A percentile compares a stretch with the other conserved stretches of the same genome.
phyloP scores from a whole-genome alignment of 306 rosid species.

The Vigna mungo region DNA sequence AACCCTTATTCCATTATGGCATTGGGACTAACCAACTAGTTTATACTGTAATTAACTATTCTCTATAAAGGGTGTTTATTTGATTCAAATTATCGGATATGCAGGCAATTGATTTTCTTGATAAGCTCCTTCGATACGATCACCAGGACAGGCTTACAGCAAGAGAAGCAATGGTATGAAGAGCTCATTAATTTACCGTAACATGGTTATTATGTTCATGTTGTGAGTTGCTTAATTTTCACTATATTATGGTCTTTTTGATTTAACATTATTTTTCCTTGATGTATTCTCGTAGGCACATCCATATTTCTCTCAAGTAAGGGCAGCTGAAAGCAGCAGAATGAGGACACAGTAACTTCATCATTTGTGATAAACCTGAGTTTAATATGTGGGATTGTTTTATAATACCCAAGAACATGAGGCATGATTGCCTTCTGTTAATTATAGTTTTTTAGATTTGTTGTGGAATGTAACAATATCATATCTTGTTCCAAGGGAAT shows the following conservation, averaged over 20 bases:
- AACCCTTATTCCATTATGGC: conserved; percentile 26
- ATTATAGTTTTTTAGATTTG: conserved; percentile 39
- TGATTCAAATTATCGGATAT: conserved; percentile 28
- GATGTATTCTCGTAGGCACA: conserved; percentile 65
- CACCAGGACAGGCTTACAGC: conserved; percentile 98
- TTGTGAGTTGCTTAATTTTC: neutral
- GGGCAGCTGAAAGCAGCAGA: conserved; percentile 96
- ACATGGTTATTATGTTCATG: neutral
- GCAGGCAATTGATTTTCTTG: conserved; percentile 98
- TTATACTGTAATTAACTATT: conserved; percentile 9
- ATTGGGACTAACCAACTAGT: neutral
- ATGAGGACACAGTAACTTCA: conserved; percentile 69
- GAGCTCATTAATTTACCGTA: conserved; percentile 1
- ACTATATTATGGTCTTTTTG: neutral
- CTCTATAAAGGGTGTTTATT: conserved; percentile 33
- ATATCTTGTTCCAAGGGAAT: conserved; percentile 35
- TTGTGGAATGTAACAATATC: conserved; percentile 45
- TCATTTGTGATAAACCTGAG: conserved; percentile 42
- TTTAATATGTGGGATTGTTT: conserved; percentile 54
- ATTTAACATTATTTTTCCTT: neutral
- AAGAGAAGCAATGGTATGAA: conserved; percentile 91
- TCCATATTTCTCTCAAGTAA: conserved; percentile 89
- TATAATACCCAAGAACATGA: conserved; percentile 42
- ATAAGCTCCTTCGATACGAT: conserved; percentile 93
- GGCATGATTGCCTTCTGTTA: conserved; percentile 41